These are phyloP conservation scores for Zarea fungicola DNA, from an alignment of 2,329 filamentous ascomycete genomes.

Conservation along the genomic window DNA sequence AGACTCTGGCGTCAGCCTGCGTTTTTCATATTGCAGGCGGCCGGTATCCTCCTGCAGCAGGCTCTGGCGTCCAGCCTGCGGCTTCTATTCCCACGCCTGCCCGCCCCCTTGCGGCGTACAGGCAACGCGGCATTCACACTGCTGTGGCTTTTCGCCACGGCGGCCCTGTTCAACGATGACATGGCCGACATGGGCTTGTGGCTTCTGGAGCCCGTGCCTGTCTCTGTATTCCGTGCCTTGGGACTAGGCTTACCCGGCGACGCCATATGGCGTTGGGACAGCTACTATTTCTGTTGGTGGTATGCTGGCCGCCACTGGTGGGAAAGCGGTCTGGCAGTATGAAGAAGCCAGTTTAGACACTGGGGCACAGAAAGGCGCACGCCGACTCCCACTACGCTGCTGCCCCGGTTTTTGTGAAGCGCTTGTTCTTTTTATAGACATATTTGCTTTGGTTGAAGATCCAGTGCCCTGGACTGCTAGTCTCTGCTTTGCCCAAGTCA, in stretches of 20 bases:
- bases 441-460: too few species aligned
- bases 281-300: slow-evolving; percentile 47
- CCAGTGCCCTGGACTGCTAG: too few species aligned
- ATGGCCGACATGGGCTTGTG: slow-evolving; percentile 69
- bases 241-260: slow-evolving; percentile 58
- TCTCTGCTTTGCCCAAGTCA: too few species aligned
- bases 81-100: slow-evolving; percentile 30
- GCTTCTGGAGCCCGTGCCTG: slow-evolving; percentile 75
- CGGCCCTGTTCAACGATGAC: slow-evolving; percentile 66
- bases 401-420: too few species aligned
- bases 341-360: too few species aligned
- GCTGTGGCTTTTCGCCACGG: slow-evolving; percentile 64
- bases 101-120: slow-evolving; percentile 40
- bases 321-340: slow-evolving; percentile 35
- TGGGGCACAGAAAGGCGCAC: too few species aligned
- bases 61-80: slow-evolving; percentile 30
- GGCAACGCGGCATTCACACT: slow-evolving; percentile 60
- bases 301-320: slow-evolving; percentile 60
- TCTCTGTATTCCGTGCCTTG: slow-evolving; percentile 63
- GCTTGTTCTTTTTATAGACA: too few species aligned
- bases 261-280: slow-evolving; percentile 62
- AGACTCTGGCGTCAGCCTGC: slow-evolving; percentile 47
- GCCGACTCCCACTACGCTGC: too few species aligned
- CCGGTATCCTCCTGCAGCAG: slow-evolving; percentile 60
- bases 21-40: slow-evolving; percentile 69